A percentile compares a stretch with the other conserved stretches of the same genome.
These are phyloP conservation scores for Pharnaceum exiguum DNA, from an alignment of 148 eudicot genomes.

Conservation along the genomic window DNA sequence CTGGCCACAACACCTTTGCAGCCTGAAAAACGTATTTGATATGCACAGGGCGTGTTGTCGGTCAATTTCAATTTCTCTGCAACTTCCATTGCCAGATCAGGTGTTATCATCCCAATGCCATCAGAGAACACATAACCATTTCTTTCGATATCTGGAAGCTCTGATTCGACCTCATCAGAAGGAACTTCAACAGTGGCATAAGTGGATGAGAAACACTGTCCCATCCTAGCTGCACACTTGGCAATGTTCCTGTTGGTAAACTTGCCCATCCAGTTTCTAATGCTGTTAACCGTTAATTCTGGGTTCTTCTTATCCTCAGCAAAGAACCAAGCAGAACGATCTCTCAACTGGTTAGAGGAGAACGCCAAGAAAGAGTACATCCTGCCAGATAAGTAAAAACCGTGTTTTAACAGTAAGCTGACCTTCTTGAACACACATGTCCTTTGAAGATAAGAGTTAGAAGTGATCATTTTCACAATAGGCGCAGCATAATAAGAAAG, in stretches of 20 bases:
- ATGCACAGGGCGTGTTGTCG: conserved; percentile 68
- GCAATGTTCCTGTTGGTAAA: conserved; percentile 56
- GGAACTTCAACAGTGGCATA: conserved; percentile 84
- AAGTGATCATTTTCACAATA: conserved; percentile 49
- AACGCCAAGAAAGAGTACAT: conserved; percentile 73
- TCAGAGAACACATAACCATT: conserved; percentile 76
- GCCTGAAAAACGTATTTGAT: conserved; percentile 85
- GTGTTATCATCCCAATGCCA: conserved; percentile 78
- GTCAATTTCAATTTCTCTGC: conserved; percentile 58
- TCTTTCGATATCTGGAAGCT: conserved; percentile 49
- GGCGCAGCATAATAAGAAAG: conserved; percentile 56
- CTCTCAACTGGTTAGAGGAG: conserved; percentile 81
- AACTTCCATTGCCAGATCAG: conserved; percentile 71
- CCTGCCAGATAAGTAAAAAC: conserved; percentile 69
- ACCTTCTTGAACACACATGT: conserved; percentile 59
- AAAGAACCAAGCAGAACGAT: conserved; percentile 96
- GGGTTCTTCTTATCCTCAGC: conserved; percentile 46
- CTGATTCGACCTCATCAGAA: conserved; percentile 28
- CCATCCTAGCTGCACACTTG: conserved; percentile 96
- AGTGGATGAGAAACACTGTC: conserved; percentile 86
- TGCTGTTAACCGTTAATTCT: conserved; percentile 17
- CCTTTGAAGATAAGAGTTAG: conserved; percentile 33
- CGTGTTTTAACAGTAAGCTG: conserved; percentile 38
- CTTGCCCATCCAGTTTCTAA: conserved; percentile 78
- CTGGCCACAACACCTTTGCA: conserved; percentile 87